Conservation (phyloP, 768 basidiomycete genomes). For the Psilocybe azurescens region DNA sequence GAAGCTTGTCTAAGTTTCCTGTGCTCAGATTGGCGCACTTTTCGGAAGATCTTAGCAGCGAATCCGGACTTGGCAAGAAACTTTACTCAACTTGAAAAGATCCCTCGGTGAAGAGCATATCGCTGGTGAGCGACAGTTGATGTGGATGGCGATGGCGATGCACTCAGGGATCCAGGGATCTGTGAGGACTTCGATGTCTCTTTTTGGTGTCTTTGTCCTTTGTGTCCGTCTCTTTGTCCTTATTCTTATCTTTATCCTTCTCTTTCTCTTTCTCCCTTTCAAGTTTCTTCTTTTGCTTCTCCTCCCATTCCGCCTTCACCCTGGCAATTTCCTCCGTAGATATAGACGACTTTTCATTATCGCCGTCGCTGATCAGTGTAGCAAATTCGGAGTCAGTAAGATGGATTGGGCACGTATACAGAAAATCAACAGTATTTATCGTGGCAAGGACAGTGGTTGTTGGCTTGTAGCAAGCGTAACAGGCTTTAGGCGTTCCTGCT, state of each 20-base stretch:
- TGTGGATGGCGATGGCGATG: constrained; percentile 34
- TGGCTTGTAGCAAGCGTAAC: constrained; percentile 80
- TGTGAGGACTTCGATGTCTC: constrained; percentile 33
- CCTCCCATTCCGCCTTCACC: constrained; percentile 83
- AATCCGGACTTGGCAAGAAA: neutral
- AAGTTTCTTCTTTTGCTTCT: constrained; percentile 68
- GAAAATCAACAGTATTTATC: constrained; percentile 79
- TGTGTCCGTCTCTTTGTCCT: constrained; percentile 38
- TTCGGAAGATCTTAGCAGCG: constrained; percentile 2
- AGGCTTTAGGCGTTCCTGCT: constrained; percentile 77
- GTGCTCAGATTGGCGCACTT: constrained; percentile 80
- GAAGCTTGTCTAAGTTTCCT: constrained; percentile 68
- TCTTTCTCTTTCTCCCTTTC: constrained; percentile 48
- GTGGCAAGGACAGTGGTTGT: constrained; percentile 88
- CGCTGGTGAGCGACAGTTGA: constrained; percentile 65
- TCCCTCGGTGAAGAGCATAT: constrained; percentile 82
- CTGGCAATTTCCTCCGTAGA: constrained; percentile 77
- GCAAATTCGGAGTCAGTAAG: constrained; percentile 83
- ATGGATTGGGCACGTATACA: constrained; percentile 86
- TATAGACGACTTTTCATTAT: constrained; percentile 41
- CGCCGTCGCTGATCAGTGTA: constrained; percentile 46
- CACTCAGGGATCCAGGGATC: constrained; percentile 31
- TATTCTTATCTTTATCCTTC: constrained; percentile 44
- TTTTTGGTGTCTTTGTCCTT: constrained; percentile 32
- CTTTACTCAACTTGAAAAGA: constrained; percentile 60